Evolutionary conservation across 2,329 filamentous ascomycete species (phyloP).

Genomic region (Nothophaeocryptopus gaeumannii): DNA sequence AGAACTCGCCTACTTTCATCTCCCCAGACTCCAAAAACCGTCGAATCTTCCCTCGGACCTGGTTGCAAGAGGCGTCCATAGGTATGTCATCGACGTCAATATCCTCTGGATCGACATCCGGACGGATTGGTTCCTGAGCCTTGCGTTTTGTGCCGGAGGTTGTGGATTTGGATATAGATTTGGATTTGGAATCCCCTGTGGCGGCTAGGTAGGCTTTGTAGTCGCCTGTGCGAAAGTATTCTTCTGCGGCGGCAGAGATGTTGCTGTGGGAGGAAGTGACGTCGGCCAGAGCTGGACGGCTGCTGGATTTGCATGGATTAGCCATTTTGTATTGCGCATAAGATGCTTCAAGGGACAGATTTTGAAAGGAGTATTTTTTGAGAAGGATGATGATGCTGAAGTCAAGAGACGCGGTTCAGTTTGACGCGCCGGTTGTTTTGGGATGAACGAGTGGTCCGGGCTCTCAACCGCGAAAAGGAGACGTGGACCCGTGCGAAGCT

Average conservation of each 20-base stretch:
- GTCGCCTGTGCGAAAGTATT: slow-evolving; percentile 6
- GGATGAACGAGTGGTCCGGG: no score
- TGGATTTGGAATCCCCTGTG: neutral
- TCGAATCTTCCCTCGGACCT: slow-evolving; percentile 43
- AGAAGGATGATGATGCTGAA: no score
- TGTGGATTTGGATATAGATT: neutral
- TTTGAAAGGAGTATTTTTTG: no score
- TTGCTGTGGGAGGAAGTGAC: no score
- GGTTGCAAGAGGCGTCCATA: slow-evolving; percentile 27
- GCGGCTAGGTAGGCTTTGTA: slow-evolving; percentile 1
- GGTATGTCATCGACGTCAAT: slow-evolving; percentile 19
- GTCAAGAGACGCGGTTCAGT: no score
- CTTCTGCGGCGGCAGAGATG: neutral
- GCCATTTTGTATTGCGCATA: no score
- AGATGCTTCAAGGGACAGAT: no score
- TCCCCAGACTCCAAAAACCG: slow-evolving; percentile 43
- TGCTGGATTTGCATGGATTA: no score
- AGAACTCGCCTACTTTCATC: slow-evolving; percentile 47
- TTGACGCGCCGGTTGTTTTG: no score
- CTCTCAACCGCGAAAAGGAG: no score
- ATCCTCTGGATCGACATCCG: slow-evolving; percentile 10
- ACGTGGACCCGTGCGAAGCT: no score
- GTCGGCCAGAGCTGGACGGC: no score
- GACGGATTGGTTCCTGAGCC: neutral
- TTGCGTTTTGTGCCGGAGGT: slow-evolving; percentile 14